Percentiles rank a stretch among this genome's conserved stretches.
Conservation (phyloP, 345 rosid species). For the Hypericum androsaemum region DNA sequence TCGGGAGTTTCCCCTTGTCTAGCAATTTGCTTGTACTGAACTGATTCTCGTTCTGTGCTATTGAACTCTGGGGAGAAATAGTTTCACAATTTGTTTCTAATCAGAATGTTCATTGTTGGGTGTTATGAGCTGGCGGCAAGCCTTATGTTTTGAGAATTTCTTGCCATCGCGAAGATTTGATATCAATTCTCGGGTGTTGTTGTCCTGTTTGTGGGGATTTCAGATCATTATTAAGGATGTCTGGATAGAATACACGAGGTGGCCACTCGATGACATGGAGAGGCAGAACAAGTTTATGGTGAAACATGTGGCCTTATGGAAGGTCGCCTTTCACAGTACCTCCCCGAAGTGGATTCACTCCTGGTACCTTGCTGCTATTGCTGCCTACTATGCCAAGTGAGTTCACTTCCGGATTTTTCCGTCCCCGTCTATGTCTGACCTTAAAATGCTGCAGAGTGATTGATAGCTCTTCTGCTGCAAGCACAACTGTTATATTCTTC, state of each 20-base stretch:
- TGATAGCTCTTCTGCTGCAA: background rate
- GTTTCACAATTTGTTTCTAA: too few relatives aligned
- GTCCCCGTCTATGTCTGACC: background rate
- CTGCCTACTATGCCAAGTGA: conserved; percentile 95
- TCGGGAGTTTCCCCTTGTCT: too few relatives aligned
- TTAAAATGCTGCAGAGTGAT: background rate
- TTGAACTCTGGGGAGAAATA: too few relatives aligned
- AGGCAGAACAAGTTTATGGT: conserved; percentile 90
- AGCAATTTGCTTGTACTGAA: too few relatives aligned
- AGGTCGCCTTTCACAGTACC: conserved; percentile 85
- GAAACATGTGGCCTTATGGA: conserved; percentile 95
- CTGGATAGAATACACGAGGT: conserved; percentile 91
- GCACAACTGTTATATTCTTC: too few relatives aligned
- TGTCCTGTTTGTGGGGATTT: too few relatives aligned
- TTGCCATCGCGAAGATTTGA: too few relatives aligned
- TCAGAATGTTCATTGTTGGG: too few relatives aligned
- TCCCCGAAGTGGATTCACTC: conserved; percentile 93
- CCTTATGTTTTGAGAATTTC: too few relatives aligned
- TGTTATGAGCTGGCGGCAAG: too few relatives aligned
- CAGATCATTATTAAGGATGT: conserved; percentile 91
- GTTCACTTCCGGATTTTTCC: background rate
- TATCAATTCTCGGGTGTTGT: too few relatives aligned
- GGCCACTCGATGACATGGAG: conserved; percentile 96
- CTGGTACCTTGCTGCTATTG: conserved; percentile 77
- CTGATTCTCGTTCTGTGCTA: too few relatives aligned